phyloP scores from a whole-genome alignment of 257 asterid species.

The Penstemon davidsonii region DNA sequence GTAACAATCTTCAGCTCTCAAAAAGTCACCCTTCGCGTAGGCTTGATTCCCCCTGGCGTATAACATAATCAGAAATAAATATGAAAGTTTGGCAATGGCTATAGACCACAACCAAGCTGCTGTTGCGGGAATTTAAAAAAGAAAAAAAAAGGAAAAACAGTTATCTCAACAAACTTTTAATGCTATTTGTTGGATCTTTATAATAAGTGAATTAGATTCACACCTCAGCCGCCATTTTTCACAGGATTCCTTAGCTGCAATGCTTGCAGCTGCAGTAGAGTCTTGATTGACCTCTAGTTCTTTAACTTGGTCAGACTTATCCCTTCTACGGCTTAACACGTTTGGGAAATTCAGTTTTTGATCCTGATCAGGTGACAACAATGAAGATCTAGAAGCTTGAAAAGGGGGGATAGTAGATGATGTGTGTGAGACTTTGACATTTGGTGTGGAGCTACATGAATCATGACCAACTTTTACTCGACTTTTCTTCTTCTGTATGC shows the following conservation, averaged over 20 bases:
- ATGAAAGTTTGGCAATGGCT: not conserved
- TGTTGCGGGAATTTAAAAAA: not conserved
- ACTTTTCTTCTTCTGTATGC: constrained; percentile 61
- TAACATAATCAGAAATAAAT: constrained; percentile 24
- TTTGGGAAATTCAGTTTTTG: constrained; percentile 43
- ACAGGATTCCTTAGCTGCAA: constrained; percentile 85
- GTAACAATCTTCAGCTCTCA: constrained; percentile 86
- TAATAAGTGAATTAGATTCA: constrained; percentile 16
- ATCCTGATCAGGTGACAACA: constrained; percentile 44
- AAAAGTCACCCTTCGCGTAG: constrained; percentile 78
- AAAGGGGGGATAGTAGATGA: constrained; percentile 45
- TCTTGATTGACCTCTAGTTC: constrained; percentile 43
- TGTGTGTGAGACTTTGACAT: constrained; percentile 43
- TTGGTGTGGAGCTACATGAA: constrained; percentile 40
- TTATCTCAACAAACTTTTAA: not conserved
- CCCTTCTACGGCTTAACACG: constrained; percentile 37
- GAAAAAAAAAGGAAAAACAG: constrained; percentile 17
- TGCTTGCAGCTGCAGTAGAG: constrained; percentile 47
- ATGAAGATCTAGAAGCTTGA: constrained; percentile 53
- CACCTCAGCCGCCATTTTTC: constrained; percentile 96
- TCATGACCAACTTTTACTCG: constrained; percentile 45
- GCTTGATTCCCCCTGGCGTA: constrained; percentile 93
- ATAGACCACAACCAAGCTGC: constrained; percentile 10
- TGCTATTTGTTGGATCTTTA: constrained; percentile 1
- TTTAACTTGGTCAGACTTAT: constrained; percentile 42